A percentile compares a stretch with the other conserved stretches of the same genome.
Evolutionary conservation across 768 basidiomycete genomes (phyloP).

Genomic region (Leccinum truebloodii): DNA sequence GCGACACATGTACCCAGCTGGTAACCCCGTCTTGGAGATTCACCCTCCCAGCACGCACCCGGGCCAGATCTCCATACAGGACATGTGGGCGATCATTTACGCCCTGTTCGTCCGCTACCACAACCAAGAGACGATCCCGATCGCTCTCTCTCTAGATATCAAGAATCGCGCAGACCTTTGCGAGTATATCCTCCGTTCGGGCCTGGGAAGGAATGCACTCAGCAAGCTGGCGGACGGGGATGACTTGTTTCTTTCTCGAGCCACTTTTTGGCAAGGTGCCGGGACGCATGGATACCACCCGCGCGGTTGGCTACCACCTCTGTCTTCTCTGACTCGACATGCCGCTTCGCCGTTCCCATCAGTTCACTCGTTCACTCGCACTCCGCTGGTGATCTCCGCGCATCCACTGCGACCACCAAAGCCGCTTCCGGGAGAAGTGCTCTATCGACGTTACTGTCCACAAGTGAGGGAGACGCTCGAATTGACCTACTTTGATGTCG

Average conservation of each 20-base stretch:
- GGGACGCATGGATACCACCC: conserved; percentile 38
- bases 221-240: conserved; percentile 13
- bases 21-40: conserved; percentile 23
- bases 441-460: conserved; percentile 41
- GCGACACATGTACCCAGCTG: conserved; percentile 23
- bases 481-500: conserved; percentile 32
- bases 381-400: conserved; percentile 45
- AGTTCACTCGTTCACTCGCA: conserved; percentile 44
- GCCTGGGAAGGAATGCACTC: conserved; percentile 30
- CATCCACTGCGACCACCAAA: conserved; percentile 55
- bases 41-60: not conserved
- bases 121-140: conserved; percentile 43
- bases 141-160: conserved; percentile 33
- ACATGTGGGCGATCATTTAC: conserved; percentile 45
- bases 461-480: conserved; percentile 35
- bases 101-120: conserved; percentile 42
- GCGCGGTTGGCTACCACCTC: conserved; percentile 35
- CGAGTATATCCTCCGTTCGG: conserved; percentile 40
- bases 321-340: conserved; percentile 29
- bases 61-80: conserved; percentile 25
- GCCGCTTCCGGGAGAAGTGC: conserved; percentile 39
- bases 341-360: conserved; percentile 36
- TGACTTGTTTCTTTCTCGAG: conserved; percentile 40
- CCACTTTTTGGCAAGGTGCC: conserved; percentile 53
- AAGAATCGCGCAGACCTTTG: conserved; percentile 34